Conservation (phyloP, 2,329 filamentous ascomycete genomes). For the Aciculosporium take region DNA sequence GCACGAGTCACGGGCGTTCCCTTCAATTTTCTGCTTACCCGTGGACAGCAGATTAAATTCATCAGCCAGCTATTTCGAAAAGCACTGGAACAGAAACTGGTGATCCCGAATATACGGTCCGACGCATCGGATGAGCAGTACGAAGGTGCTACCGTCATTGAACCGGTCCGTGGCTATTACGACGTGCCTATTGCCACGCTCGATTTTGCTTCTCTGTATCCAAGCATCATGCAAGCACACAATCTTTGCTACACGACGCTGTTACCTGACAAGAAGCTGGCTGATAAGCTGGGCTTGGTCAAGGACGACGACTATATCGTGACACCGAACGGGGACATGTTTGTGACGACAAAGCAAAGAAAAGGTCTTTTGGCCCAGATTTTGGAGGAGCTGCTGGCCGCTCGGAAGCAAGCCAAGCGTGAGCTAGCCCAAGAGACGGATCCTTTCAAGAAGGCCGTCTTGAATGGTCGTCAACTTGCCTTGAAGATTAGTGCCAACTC, state of each 20-base stretch:
- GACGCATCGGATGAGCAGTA: slow-evolving; percentile 75
- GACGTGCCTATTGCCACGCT: slow-evolving; percentile 89
- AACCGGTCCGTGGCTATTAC: slow-evolving; percentile 86
- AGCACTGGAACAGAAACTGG: slow-evolving; percentile 79
- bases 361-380: slow-evolving; percentile 92
- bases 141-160: slow-evolving; percentile 94
- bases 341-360: slow-evolving; percentile 73
- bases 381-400: slow-evolving; percentile 80
- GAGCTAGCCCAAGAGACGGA: slow-evolving; percentile 82
- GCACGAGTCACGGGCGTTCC: slow-evolving; percentile 97
- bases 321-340: slow-evolving; percentile 87
- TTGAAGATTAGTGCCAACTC: slow-evolving; percentile 96
- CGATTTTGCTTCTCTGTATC: slow-evolving; percentile 97
- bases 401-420: slow-evolving; percentile 87
- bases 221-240: slow-evolving; percentile 97
- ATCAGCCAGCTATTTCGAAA: slow-evolving; percentile 95
- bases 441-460: slow-evolving; percentile 91
- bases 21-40: slow-evolving; percentile 83
- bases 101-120: slow-evolving; percentile 73
- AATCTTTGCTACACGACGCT: slow-evolving; percentile 97
- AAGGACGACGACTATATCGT: slow-evolving; percentile 94
- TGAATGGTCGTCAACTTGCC: slow-evolving; percentile 93
- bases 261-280: slow-evolving; percentile 47
- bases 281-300: slow-evolving; percentile 62
- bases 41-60: slow-evolving; percentile 95